phyloP scores from a whole-genome alignment of 257 asterid species.

The Datura wrightii region DNA sequence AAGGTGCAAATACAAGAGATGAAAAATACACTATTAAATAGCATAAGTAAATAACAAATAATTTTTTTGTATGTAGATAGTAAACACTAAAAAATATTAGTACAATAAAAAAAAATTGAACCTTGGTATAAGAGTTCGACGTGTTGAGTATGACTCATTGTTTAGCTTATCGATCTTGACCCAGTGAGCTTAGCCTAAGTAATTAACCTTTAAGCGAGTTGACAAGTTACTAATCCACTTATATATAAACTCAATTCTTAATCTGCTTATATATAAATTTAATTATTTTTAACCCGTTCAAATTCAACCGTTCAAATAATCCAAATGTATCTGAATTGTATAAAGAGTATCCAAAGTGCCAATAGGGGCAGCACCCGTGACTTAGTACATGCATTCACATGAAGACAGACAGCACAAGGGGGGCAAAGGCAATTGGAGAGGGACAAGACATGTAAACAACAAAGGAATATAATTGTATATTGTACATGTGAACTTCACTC shows the following conservation, averaged over 20 bases:
- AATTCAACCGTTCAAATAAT: neutral
- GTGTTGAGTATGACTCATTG: neutral
- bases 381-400: slow-evolving; percentile 31
- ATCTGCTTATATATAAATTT: neutral
- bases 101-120: too few species aligned
- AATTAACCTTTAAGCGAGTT: too few species aligned
- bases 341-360: neutral
- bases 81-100: too few species aligned
- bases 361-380: slow-evolving; percentile 22
- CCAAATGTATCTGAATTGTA: neutral
- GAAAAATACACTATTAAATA: too few species aligned
- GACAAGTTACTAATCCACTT: too few species aligned
- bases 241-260: neutral
- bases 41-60: too few species aligned
- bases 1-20: too few species aligned
- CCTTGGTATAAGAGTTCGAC: neutral
- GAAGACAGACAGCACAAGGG: slow-evolving; percentile 4
- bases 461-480: slow-evolving; percentile 26
- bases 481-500: slow-evolving; percentile 18
- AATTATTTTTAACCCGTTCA: neutral
- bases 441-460: slow-evolving; percentile 29
- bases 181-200: too few species aligned
- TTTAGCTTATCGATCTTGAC: neutral
- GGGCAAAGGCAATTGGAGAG: slow-evolving; percentile 24
- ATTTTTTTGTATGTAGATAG: too few species aligned